phyloP scores from a whole-genome alignment of 441 rosid genomes.

The Syzygium syzygioides region DNA sequence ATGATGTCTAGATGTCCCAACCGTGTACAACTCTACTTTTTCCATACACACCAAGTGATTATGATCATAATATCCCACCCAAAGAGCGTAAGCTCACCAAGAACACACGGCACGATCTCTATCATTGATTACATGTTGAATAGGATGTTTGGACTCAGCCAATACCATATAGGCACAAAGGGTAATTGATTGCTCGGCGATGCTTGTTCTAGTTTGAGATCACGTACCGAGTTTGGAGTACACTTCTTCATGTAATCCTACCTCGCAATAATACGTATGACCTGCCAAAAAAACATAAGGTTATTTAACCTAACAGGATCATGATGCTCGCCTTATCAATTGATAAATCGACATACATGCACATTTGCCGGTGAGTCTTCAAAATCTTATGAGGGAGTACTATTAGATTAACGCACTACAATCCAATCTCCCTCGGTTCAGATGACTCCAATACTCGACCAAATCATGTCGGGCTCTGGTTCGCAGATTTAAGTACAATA shows the following conservation, averaged over 20 bases:
- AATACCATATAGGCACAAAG: neutral
- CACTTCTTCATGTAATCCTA: neutral
- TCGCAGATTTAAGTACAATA: too few relatives aligned
- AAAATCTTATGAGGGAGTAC: too few relatives aligned
- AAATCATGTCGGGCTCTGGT: too few relatives aligned
- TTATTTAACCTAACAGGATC: neutral
- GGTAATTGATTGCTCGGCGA: neutral
- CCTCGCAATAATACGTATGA: neutral
- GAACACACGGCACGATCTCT: neutral
- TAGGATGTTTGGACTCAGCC: neutral
- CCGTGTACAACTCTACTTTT: neutral
- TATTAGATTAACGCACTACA: too few relatives aligned
- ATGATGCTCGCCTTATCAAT: too few relatives aligned
- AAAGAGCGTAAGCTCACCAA: neutral
- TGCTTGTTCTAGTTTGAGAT: neutral
- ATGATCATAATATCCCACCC: neutral
- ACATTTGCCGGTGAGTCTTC: too few relatives aligned
- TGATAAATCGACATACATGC: too few relatives aligned
- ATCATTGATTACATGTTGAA: neutral
- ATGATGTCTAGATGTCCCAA: neutral
- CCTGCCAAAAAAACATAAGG: neutral
- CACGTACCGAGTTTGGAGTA: neutral
- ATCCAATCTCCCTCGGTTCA: too few relatives aligned
- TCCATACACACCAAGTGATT: neutral
- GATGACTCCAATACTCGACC: too few relatives aligned